Evolutionary conservation across 371 early-diverging fungal genomes (phyloP).

Genomic region (Mucor indicus): DNA sequence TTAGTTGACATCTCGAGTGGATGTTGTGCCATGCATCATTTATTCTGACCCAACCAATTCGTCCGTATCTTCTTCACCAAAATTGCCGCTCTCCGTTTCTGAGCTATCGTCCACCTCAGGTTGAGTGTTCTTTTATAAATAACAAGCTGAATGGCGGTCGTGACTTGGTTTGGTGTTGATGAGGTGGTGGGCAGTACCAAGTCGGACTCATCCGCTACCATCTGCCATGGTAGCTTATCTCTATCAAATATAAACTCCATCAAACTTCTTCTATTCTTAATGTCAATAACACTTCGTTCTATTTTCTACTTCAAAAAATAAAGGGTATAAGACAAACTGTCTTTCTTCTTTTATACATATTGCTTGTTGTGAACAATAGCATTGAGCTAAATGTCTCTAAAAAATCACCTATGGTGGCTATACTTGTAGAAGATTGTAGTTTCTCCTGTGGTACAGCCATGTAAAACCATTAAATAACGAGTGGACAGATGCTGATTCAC

Average conservation of each 20-base stretch:
- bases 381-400: conserved; percentile 1
- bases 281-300: conserved; percentile 4
- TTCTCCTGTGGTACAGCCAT: conserved; percentile 6
- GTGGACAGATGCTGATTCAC: conserved; percentile 3
- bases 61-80: conserved; percentile 3
- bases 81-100: background rate
- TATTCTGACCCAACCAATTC: conserved; percentile 6
- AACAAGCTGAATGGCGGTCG: conserved; percentile 8
- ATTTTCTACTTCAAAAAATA: conserved; percentile 12
- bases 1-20: no score
- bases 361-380: conserved; percentile 3
- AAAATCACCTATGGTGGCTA: conserved; percentile 4
- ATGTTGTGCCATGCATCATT: conserved; percentile 4
- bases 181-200: conserved; percentile 7
- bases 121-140: conserved; percentile 1
- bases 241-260: conserved; percentile 5
- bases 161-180: conserved; percentile 1
- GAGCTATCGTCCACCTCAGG: conserved; percentile 1
- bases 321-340: no score
- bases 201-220: conserved; percentile 3
- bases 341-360: no score
- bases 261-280: conserved; percentile 7
- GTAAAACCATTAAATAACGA: conserved; percentile 5
- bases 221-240: background rate
- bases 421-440: conserved; percentile 2